Evolutionary conservation across 352 stramenopile genomes (phyloP).

Genomic region (Phytophthora tentaculata): DNA sequence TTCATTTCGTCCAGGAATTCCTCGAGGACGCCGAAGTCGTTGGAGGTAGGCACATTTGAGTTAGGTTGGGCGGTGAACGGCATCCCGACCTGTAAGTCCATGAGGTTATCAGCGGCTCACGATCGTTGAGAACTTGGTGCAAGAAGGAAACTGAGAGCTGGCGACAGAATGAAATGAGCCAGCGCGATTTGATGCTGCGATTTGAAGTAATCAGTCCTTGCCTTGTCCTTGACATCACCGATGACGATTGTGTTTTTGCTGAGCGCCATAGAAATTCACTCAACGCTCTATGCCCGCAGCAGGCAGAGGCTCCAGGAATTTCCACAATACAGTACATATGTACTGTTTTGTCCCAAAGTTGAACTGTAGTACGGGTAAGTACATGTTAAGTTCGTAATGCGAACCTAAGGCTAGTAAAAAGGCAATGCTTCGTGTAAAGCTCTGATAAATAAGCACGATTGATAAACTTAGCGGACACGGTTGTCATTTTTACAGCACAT

Average conservation of each 20-base stretch:
- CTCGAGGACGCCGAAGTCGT: neutral
- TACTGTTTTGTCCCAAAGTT: no score
- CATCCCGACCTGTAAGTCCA: neutral
- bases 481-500: no score
- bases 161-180: neutral
- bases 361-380: no score
- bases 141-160: neutral
- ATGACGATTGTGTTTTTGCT: neutral
- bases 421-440: no score
- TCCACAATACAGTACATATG: no score
- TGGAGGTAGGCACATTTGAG: neutral
- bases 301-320: no score
- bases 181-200: neutral
- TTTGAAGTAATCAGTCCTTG: neutral
- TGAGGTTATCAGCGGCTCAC: neutral
- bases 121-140: neutral
- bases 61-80: neutral
- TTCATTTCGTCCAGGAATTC: conserved; percentile 2
- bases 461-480: no score
- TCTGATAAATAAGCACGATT: no score
- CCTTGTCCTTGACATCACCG: neutral
- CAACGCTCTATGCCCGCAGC: neutral
- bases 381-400: no score
- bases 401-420: no score
- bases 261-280: neutral